Evolutionary conservation across 352 stramenopile species (phyloP).

Genomic region (Phytophthora fragariaefolia): DNA sequence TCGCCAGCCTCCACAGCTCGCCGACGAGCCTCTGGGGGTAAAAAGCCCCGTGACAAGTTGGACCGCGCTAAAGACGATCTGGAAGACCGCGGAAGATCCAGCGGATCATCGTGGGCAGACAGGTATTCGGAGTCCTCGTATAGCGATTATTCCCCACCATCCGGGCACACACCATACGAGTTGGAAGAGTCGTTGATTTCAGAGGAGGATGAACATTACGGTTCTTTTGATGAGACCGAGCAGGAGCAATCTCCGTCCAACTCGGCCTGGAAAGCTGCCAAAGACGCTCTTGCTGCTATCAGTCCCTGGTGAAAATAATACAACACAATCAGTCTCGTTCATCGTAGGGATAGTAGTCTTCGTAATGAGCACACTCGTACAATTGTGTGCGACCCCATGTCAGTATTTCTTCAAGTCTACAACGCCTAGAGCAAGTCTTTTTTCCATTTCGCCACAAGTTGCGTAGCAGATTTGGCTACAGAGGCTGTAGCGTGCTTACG

Average conservation of each 20-base stretch:
- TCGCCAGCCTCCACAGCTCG: constrained; percentile 28
- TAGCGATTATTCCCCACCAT: constrained; percentile 43
- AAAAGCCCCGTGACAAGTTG: constrained; percentile 26
- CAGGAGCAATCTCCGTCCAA: constrained; percentile 22
- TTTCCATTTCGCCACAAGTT: constrained; percentile 88
- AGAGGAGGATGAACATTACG: constrained; percentile 74
- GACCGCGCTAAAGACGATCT: constrained; percentile 31
- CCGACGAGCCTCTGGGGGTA: constrained; percentile 30
- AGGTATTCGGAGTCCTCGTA: constrained; percentile 42
- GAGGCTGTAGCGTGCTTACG: constrained; percentile 73
- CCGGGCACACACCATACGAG: constrained; percentile 43
- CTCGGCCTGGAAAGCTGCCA: constrained; percentile 56
- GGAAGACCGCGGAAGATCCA: constrained; percentile 25
- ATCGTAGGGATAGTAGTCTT: constrained; percentile 5
- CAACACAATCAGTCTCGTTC: constrained; percentile 3
- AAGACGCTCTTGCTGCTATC: constrained; percentile 66
- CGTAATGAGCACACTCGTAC: constrained; percentile 11
- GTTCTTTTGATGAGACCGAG: constrained; percentile 57
- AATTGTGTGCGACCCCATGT: constrained; percentile 2
- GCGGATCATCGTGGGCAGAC: constrained; percentile 32
- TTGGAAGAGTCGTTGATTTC: constrained; percentile 75
- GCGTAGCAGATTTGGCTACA: constrained; percentile 69
- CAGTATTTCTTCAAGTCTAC: constrained; percentile 13
- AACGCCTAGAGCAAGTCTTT: constrained; percentile 74
- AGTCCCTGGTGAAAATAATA: constrained; percentile 69